Evolutionary conservation across 2,329 filamentous ascomycete genomes (phyloP), one percentile per base, ranked within the genome.

Genomic region (Alternaria sp.): DNA sequence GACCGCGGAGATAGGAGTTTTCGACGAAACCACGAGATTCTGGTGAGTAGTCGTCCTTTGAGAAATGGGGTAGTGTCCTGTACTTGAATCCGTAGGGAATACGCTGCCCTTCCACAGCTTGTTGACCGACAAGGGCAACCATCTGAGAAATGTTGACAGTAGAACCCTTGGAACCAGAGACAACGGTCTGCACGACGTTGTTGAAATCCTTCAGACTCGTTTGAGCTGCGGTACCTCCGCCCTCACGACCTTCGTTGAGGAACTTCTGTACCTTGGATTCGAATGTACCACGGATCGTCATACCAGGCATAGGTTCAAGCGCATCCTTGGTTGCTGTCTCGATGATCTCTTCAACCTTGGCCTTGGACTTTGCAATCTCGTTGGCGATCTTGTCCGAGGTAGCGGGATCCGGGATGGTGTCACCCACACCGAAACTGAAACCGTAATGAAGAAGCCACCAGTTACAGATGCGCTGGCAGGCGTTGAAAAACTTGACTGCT

Each of bases 111-210:
- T 99, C 95, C 8, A 99, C 93, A 65, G 96, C 96, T 77, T 99
- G 96, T 77, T 99, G 95, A 66, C 96, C 95, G 60, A 99, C 96
- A 65, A 98, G 86, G 26, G 95, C 95, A 62, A 93, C 96, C 95
- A 99, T 99, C 80, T 99, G 95, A 14, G 96, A 97, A 71, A 99
- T 98, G 78, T 99, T 99, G 84, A 99, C 98, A 11, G 92, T 94
- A 2, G 95, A 98, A 77, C 95, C 95, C 83, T 99, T 99, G 68
- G 96, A 99, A 72, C 95, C 95, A 58, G 95, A 97, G 52, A 89
- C 88, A 60, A 96, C 93, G 91, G 98, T 99, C 74, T 93, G 92
- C 54, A 96, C 92, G 50, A 94, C 94, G 72, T 98, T 97, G 84
- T 99, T 99, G 71, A 91, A 84, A 79, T 97, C 92, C 81, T 97